A percentile compares a stretch with the other conserved stretches of the same genome.
These are phyloP conservation scores for Ascochyta clinopodiicola DNA, from an alignment of 2,329 filamentous ascomycete species.

Conservation along the genomic window DNA sequence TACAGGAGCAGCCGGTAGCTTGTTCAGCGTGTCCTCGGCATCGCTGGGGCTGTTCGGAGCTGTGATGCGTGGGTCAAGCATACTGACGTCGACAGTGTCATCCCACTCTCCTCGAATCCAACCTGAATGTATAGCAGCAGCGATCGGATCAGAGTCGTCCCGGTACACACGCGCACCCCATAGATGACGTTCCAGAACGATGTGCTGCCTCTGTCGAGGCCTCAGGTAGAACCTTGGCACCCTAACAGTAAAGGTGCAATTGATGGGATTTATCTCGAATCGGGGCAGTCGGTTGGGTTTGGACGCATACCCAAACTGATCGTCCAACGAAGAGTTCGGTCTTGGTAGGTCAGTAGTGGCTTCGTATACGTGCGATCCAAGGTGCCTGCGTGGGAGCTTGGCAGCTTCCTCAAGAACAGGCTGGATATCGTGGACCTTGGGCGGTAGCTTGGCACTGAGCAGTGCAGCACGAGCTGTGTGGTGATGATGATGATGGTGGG, in stretches of 20 bases:
- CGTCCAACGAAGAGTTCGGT: slow-evolving; percentile 51
- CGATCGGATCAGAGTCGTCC: slow-evolving; percentile 92
- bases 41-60: slow-evolving; percentile 52
- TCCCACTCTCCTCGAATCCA: slow-evolving; percentile 91
- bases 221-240: slow-evolving; percentile 81
- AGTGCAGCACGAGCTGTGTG: slow-evolving; percentile 37
- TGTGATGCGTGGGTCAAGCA: slow-evolving; percentile 66
- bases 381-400: slow-evolving; percentile 74
- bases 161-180: slow-evolving; percentile 97
- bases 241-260: slow-evolving; percentile 88
- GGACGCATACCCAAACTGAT: slow-evolving; percentile 64
- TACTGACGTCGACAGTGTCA: slow-evolving; percentile 73
- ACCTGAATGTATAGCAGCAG: slow-evolving; percentile 89
- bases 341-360: slow-evolving; percentile 64
- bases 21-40: slow-evolving; percentile 51
- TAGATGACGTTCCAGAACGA: slow-evolving; percentile 78
- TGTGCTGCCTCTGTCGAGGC: slow-evolving; percentile 75
- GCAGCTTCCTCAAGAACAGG: slow-evolving; percentile 74
- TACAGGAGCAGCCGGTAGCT: slow-evolving; percentile 61
- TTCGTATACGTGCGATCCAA: slow-evolving; percentile 85
- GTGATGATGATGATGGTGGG: slow-evolving; percentile 43
- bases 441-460: slow-evolving; percentile 64
- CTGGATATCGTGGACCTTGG: slow-evolving; percentile 62
- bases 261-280: slow-evolving; percentile 75
- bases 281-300: slow-evolving; percentile 76